Conservation (phyloP, 73 alveolate species). For the Paramecium caudatum region DNA sequence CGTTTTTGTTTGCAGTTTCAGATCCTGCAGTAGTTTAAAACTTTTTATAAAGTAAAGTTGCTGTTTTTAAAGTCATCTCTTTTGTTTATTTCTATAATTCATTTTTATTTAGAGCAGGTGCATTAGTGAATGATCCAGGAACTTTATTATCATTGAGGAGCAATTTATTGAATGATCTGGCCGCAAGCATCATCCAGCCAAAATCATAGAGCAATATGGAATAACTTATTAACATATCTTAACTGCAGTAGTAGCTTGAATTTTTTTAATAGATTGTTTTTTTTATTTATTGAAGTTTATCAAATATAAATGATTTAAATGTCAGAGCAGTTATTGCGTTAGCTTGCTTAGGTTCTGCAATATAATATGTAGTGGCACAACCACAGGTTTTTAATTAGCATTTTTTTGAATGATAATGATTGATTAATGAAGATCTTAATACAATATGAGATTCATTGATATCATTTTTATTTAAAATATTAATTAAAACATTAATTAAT, state of each 20-base stretch:
- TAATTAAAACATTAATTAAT: background rate
- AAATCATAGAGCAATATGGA: slow-evolving; percentile 18
- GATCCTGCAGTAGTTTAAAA: slow-evolving; percentile 8
- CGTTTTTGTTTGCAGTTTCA: background rate
- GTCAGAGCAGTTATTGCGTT: background rate
- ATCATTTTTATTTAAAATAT: slow-evolving; percentile 27
- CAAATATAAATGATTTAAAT: background rate
- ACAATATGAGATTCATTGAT: slow-evolving; percentile 18
- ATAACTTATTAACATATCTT: background rate
- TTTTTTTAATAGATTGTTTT: background rate
- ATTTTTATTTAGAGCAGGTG: background rate
- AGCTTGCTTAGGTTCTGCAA: slow-evolving; percentile 18
- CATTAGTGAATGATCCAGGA: too few relatives aligned
- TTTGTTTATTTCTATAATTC: background rate
- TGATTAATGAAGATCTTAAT: background rate
- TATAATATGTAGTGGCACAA: background rate
- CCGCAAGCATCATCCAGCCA: slow-evolving; percentile 19
- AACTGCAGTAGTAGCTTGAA: background rate
- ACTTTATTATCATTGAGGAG: background rate
- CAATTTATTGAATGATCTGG: background rate
- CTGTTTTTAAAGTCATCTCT: background rate
- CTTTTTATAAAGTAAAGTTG: background rate
- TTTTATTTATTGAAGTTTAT: background rate
- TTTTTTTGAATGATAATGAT: slow-evolving; percentile 9
- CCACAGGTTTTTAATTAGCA: background rate